Percentiles rank a stretch among this genome's conserved stretches.
These are phyloP conservation scores for Candida nitratophila DNA, from an alignment of 805 yeast species.

Conservation along the genomic window DNA sequence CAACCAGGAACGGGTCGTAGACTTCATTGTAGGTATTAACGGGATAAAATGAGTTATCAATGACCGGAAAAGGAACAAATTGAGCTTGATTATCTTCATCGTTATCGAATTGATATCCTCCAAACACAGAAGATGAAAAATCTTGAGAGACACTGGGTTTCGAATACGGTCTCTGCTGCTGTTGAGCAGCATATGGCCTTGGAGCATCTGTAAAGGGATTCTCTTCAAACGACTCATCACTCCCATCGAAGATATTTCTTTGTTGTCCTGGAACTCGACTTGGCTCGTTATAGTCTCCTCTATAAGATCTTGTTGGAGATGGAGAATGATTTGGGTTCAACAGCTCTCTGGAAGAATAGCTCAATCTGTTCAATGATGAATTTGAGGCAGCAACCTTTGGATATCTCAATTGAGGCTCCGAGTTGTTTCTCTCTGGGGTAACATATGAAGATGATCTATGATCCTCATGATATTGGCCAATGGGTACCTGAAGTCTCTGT, in stretches of 20 bases:
- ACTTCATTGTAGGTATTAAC: conserved; percentile 21
- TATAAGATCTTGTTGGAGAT: neutral
- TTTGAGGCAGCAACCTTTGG: neutral
- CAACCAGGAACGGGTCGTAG: conserved; percentile 24
- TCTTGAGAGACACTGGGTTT: neutral
- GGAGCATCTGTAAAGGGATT: neutral
- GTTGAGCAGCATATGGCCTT: neutral
- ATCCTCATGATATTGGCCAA: neutral
- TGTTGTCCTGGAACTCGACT: neutral
- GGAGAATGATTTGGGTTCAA: neutral
- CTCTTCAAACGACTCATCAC: neutral
- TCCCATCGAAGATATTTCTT: neutral
- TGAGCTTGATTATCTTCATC: conserved; percentile 15
- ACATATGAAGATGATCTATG: neutral
- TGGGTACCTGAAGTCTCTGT: neutral
- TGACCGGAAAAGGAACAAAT: conserved; percentile 28
- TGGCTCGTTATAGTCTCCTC: neutral
- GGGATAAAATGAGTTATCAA: conserved; percentile 26
- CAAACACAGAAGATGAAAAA: conserved; percentile 9
- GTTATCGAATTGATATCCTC: conserved; percentile 19
- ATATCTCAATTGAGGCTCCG: neutral
- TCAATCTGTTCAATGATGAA: neutral
- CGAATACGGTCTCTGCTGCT: neutral
- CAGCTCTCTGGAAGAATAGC: neutral
- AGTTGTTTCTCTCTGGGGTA: neutral